phyloP scores from a whole-genome alignment of 352 stramenopile species.

The Phytophthora ramorum region DNA sequence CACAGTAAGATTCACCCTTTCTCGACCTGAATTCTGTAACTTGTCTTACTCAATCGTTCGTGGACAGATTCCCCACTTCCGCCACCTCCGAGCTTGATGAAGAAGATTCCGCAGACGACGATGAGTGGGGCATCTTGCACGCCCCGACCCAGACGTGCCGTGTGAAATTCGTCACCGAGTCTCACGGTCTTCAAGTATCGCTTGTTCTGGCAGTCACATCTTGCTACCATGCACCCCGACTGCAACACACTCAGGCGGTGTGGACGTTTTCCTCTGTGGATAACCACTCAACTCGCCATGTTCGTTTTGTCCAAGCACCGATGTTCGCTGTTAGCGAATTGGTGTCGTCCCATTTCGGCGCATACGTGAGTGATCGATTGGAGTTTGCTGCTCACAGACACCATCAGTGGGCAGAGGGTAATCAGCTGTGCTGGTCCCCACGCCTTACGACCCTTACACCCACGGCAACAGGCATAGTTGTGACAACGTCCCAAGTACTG shows the following conservation, averaged over 20 bases:
- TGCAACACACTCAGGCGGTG: constrained; percentile 12
- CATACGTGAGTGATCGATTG: constrained; percentile 26
- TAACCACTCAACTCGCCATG: not conserved
- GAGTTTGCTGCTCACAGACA: constrained; percentile 19
- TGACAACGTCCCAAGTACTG: not conserved
- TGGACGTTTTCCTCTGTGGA: constrained; percentile 19
- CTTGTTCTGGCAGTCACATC: constrained; percentile 3
- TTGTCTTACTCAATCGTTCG: not conserved
- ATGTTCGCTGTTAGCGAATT: constrained; percentile 6
- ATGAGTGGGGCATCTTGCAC: constrained; percentile 20
- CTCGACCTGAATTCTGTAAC: not conserved
- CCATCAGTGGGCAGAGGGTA: constrained; percentile 12
- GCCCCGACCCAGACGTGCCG: not conserved
- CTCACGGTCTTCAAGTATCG: constrained; percentile 8
- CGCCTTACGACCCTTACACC: not conserved
- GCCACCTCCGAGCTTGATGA: not conserved
- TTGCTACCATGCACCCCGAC: not conserved
- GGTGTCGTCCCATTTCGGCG: constrained; percentile 12
- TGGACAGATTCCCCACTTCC: not conserved
- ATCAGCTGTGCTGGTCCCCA: not conserved
- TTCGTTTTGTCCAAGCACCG: constrained; percentile 8
- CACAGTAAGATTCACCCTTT: constrained; percentile 10
- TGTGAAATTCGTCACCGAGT: constrained; percentile 10
- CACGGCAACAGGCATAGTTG: no score
- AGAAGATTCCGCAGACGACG: not conserved